phyloP scores from a whole-genome alignment of 352 stramenopile genomes.

The Pythium monospermum region DNA sequence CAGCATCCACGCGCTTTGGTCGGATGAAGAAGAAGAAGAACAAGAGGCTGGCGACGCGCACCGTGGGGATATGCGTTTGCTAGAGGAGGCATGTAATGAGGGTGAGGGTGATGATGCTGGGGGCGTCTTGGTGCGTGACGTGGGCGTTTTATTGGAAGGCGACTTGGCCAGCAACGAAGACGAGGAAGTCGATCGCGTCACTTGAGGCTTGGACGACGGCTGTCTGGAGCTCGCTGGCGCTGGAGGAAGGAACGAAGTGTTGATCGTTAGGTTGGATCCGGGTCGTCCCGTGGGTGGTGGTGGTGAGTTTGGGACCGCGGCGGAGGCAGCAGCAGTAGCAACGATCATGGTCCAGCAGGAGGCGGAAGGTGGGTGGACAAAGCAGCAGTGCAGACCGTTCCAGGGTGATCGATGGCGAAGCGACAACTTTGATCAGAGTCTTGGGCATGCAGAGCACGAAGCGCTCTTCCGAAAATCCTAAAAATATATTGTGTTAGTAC shows the following conservation, averaged over 20 bases:
- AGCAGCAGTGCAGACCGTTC: no score
- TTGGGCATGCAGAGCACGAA: no score
- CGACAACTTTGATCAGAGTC: no score
- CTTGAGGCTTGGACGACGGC: not conserved
- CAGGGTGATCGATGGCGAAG: no score
- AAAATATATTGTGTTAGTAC: no score
- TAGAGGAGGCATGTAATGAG: no score
- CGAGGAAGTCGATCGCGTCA: not conserved
- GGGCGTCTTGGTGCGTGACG: not conserved
- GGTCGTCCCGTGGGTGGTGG: not conserved
- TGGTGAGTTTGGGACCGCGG: no score
- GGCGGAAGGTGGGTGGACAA: no score
- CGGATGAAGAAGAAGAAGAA: not conserved
- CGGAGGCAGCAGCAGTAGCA: no score
- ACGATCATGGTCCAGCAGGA: no score
- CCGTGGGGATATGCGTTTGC: conserved; percentile 7
- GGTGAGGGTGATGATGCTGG: not conserved
- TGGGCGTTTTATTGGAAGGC: not conserved
- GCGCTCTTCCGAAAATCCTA: no score
- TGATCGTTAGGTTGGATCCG: conserved; percentile 1
- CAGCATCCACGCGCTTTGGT: conserved; percentile 3
- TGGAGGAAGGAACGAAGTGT: conserved; percentile 6
- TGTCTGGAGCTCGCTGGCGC: not conserved
- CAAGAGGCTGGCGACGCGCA: conserved; percentile 7
- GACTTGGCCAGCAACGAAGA: conserved; percentile 9